These are phyloP conservation scores for Cladobotryum mycophilum DNA, from an alignment of 2,329 filamentous ascomycete genomes.

Conservation along the genomic window DNA sequence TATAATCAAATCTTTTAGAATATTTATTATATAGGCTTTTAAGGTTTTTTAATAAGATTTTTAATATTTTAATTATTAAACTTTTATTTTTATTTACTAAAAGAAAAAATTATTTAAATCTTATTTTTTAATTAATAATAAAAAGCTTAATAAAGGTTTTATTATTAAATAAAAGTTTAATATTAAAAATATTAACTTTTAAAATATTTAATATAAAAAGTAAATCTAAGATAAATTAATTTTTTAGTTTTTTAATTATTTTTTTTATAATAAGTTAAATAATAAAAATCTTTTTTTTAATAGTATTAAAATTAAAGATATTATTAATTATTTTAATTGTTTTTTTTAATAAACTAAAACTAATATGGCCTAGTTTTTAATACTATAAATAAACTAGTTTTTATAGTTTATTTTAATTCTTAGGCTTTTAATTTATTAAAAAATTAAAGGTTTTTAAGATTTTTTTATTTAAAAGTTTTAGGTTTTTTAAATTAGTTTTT, in stretches of 20 bases:
- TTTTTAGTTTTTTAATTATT: neutral
- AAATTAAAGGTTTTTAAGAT: neutral
- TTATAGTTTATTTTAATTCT: neutral
- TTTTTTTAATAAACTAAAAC: neutral
- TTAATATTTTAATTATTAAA: no score
- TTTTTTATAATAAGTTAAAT: neutral
- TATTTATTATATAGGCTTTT: no score
- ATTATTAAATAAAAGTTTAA: neutral
- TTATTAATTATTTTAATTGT: neutral
- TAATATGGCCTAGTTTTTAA: neutral
- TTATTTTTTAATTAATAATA: neutral
- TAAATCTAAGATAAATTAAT: neutral
- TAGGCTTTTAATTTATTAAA: neutral
- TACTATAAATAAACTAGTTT: neutral
- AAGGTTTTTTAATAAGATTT: no score
- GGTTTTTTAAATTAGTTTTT: no score
- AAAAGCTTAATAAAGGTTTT: neutral
- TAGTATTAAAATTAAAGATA: neutral
- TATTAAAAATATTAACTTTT: neutral
- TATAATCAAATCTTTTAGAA: no score
- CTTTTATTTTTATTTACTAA: no score
- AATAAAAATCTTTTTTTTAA: neutral
- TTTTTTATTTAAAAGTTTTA: neutral
- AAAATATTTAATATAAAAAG: neutral
- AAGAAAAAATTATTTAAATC: no score